Evolutionary conservation across 2,329 filamentous ascomycete genomes (phyloP), one percentile per base, ranked within the genome.

Genomic region (Trichophyton simii): DNA sequence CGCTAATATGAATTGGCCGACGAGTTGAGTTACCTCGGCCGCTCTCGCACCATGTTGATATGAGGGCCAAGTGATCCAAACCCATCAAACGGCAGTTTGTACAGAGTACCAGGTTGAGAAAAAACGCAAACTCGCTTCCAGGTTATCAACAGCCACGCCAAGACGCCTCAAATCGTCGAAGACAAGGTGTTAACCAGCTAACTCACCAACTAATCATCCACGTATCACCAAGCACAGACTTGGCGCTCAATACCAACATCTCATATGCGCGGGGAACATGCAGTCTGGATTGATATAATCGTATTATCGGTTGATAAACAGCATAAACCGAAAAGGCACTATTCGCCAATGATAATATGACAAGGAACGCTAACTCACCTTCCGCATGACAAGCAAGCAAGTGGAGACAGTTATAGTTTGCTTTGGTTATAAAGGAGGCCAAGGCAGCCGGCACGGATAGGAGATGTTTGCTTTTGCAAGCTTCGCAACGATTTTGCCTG

Each of bases 401-500:
- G 20, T 52, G 20, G 46, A 52, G 20, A 28, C 22, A 11, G 46
- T 20, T 18, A 18, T 50, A 25, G 46, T 28, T 52, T 28, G 46
- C 22, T 52, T 22, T 15, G 25, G 46, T 52, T 38, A 52, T 28
- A 52, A 52, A 52, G 22, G 28, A 38, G 9, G 11, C 34, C n/a
- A 44, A 52, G 52, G 15, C 31, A 55, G n/a, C 52, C 4, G 8
- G 15, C n/a, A 15, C 28, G 11, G 28, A 55, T 34, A 8, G 52
- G 13, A 8, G 22, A 55, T 55, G 52, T 55, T 55, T 55, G 52
- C 52, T 55, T 55, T 55, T 55, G 52, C 31, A 55, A 15, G 13
- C 25, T 55, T 55, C 20, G 52, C 52, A 34, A 31, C 52, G 28
- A 55, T 20, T 38, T 6, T 31, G 52, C 34, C 52, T 55, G 28